Base-by-base conservation (phyloP, 2,329 filamentous ascomycete species). In the Paecilomyces variotii region DNA sequence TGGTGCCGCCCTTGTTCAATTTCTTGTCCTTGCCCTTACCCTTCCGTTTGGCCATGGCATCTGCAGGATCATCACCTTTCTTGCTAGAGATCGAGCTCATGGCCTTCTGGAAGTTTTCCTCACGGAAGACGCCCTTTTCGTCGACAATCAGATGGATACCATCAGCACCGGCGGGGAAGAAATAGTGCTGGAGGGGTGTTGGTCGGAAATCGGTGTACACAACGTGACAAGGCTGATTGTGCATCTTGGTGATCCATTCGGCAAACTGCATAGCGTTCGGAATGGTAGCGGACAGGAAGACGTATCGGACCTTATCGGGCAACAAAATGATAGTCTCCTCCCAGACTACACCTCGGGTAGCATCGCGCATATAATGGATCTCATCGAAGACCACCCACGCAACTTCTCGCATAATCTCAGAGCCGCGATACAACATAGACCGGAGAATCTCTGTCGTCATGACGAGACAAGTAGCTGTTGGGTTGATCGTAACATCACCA, bases 381-480 rank as follows among this genome's bases (percentile, higher is more conserved):
- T 99, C 94, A 75, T 99, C 94, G 67, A 99, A 99, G 1, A 99
- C 81, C 1, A 99, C 95, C 94, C 94, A 99, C 12, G 89, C 92
- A 1, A 99, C 95, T 78, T 99, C 94, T 65, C 94, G 91, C 93
- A 99, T 99, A 64, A 99, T 97, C 78, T 99, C 94, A 0, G 94
- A 97, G 60, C 94, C 94, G 65, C 94, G 85, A 75, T 99, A 99
- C 76, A 99, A 74, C 94, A 99, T 99, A 19, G 93, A 97, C 54
- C 94, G 88, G 71, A 99, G 76, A 91, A 99, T 99, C 79, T 99
- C 94, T 0, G 94, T 99, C 0, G 94, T 99, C 94, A 99, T 99
- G 69, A 99, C 94, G 59, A 99, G 80, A 73, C 94, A 99, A 60
- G 92, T 97, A 12, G 94, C 94, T 2, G 94, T 97, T 3, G 95